phyloP scores from a whole-genome alignment of 495 filamentous ascomycete genomes.

The Podospora didyma region DNA sequence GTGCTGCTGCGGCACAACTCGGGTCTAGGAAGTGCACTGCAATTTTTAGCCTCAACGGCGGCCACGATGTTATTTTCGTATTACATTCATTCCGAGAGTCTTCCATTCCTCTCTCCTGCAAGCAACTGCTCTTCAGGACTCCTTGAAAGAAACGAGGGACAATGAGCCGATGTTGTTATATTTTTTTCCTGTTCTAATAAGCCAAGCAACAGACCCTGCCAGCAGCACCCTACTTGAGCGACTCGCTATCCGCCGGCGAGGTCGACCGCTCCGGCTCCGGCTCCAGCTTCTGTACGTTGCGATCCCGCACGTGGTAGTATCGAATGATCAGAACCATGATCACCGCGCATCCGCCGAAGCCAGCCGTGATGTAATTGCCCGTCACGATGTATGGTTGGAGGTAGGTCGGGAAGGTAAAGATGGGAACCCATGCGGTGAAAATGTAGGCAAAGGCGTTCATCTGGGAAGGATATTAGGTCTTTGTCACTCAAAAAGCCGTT shows the following conservation, averaged over 20 bases:
- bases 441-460: slow-evolving; percentile 13
- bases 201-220: too few species aligned
- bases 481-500: background rate
- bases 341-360: background rate
- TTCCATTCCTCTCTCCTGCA: too few species aligned
- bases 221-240: background rate
- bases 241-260: slow-evolving; percentile 8
- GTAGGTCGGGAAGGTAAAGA: slow-evolving; percentile 12
- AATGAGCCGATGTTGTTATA: too few species aligned
- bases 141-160: too few species aligned
- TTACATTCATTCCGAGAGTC: too few species aligned
- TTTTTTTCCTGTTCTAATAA: too few species aligned
- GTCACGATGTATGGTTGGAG: slow-evolving; percentile 7
- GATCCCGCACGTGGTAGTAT: slow-evolving; percentile 2
- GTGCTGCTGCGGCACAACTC: too few species aligned
- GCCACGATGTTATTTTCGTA: too few species aligned
- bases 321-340: background rate
- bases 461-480: background rate
- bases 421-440: slow-evolving; percentile 11
- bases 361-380: slow-evolving; percentile 6
- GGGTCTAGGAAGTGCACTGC: too few species aligned
- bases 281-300: background rate
- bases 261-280: background rate
- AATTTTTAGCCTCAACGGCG: too few species aligned
- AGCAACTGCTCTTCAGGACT: too few species aligned